phyloP scores from a whole-genome alignment of 2,329 filamentous ascomycete genomes.

The Pseudogymnoascus sp. region DNA sequence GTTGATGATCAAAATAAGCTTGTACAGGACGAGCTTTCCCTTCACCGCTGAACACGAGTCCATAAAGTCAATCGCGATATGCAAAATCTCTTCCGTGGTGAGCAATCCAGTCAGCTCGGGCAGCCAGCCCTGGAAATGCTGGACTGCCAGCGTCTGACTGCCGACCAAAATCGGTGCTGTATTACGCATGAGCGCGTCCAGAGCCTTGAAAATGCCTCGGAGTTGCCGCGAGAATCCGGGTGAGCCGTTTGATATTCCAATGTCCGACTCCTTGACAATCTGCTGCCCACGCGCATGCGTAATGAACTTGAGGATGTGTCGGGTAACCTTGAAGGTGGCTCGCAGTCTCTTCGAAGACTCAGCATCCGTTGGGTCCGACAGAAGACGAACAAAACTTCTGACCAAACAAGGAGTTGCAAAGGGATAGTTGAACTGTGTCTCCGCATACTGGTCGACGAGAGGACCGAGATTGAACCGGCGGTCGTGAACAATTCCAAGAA shows the following conservation, averaged over 20 bases:
- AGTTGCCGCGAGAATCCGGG: slow-evolving; percentile 73
- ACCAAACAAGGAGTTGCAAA: slow-evolving; percentile 85
- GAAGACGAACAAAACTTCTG: slow-evolving; percentile 73
- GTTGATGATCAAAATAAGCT: slow-evolving; percentile 86
- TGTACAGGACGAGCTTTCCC: slow-evolving; percentile 86
- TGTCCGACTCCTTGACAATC: slow-evolving; percentile 76
- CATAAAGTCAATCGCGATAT: slow-evolving; percentile 88
- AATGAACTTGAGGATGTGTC: slow-evolving; percentile 90
- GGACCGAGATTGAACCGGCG: slow-evolving; percentile 86
- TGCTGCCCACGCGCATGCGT: slow-evolving; percentile 82
- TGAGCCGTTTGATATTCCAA: slow-evolving; percentile 71
- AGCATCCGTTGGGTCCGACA: slow-evolving; percentile 75
- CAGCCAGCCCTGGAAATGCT: slow-evolving; percentile 97
- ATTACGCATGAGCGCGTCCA: slow-evolving; percentile 86
- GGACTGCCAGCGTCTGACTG: slow-evolving; percentile 88
- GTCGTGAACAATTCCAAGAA: slow-evolving; percentile 90
- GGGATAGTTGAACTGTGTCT: slow-evolving; percentile 83
- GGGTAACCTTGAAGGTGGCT: slow-evolving; percentile 89
- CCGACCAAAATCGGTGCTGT: slow-evolving; percentile 78
- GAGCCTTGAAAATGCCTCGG: slow-evolving; percentile 77
- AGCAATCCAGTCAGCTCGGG: slow-evolving; percentile 76
- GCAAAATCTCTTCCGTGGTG: slow-evolving; percentile 74
- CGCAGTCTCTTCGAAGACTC: slow-evolving; percentile 77
- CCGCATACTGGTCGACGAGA: slow-evolving; percentile 84
- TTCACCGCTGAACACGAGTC: slow-evolving; percentile 82